phyloP scores from a whole-genome alignment of 2,329 filamentous ascomycete species.

The Didymella sp. region DNA sequence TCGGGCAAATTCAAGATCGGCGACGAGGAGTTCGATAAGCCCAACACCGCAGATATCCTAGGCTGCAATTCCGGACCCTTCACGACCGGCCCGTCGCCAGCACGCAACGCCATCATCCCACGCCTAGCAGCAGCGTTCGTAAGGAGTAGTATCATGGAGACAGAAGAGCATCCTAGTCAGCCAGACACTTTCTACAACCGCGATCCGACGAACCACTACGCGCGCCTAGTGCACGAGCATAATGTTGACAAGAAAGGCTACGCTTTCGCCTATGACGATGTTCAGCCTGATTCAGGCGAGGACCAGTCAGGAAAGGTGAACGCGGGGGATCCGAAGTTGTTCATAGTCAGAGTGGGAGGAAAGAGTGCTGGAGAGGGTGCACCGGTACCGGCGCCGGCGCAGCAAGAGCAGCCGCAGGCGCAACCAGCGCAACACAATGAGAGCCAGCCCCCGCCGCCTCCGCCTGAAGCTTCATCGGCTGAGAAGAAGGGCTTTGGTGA shows the following conservation, averaged over 20 bases:
- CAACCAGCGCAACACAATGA: neutral
- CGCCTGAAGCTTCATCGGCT: neutral
- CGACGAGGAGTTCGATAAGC: constrained; percentile 12
- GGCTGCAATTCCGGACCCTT: constrained; percentile 16
- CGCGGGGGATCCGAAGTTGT: constrained; percentile 12
- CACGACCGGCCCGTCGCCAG: constrained; percentile 6
- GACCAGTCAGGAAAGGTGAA: constrained; percentile 17
- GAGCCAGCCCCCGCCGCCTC: neutral
- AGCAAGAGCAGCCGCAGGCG: neutral
- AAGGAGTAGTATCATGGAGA: constrained; percentile 2
- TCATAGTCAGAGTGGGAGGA: constrained; percentile 8
- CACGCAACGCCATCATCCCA: constrained; percentile 16
- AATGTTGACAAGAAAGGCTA: constrained; percentile 15
- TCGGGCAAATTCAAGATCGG: constrained; percentile 8
- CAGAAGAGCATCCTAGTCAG: constrained; percentile 2
- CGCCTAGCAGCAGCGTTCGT: constrained; percentile 14
- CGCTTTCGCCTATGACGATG: constrained; percentile 17
- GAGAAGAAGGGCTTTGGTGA: constrained; percentile 7
- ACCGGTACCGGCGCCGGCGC: neutral
- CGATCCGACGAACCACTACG: constrained; percentile 16
- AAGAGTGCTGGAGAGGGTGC: constrained; percentile 3
- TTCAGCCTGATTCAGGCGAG: constrained; percentile 6
- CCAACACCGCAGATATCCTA: constrained; percentile 13
- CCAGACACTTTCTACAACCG: constrained; percentile 13
- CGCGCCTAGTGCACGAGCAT: constrained; percentile 12